A percentile compares a stretch with the other conserved stretches of the same genome.
These are phyloP conservation scores for Leccinellum rugosiceps DNA, from an alignment of 768 basidiomycete species.

Conservation along the genomic window DNA sequence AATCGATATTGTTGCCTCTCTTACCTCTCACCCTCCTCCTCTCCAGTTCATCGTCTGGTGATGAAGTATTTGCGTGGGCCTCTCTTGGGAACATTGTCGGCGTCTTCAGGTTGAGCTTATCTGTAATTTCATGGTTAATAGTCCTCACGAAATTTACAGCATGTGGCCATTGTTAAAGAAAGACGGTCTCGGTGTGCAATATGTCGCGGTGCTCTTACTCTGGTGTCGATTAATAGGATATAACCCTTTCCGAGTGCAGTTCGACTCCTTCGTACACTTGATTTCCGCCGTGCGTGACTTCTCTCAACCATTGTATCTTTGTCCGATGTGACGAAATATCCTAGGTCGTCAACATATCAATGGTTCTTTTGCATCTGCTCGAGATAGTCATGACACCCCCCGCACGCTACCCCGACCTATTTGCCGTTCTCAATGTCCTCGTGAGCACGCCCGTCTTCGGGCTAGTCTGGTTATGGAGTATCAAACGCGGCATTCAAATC, in stretches of 20 bases:
- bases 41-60: conserved; percentile 37
- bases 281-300: conserved; percentile 47
- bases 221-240: conserved; percentile 88
- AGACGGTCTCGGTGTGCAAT: conserved; percentile 76
- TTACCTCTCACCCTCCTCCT: conserved; percentile 81
- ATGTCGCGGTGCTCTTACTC: conserved; percentile 58
- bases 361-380: conserved; percentile 54
- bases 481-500: conserved; percentile 75
- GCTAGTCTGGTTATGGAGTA: conserved; percentile 86
- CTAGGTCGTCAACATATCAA: conserved; percentile 55
- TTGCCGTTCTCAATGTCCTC: conserved; percentile 79
- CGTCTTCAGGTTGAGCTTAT: conserved; percentile 70
- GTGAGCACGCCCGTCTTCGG: conserved; percentile 78
- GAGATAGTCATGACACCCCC: conserved; percentile 67
- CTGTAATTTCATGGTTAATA: background rate
- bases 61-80: conserved; percentile 31
- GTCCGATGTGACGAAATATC: background rate
- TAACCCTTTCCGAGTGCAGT: conserved; percentile 52
- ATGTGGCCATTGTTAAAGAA: conserved; percentile 89
- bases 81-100: conserved; percentile 70
- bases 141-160: conserved; percentile 39
- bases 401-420: conserved; percentile 79
- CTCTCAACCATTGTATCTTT: background rate
- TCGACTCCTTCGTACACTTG: conserved; percentile 47
- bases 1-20: conserved; percentile 83